Conservation (phyloP, 2,329 filamentous ascomycete species). For the Xylariaceae sp. region DNA sequence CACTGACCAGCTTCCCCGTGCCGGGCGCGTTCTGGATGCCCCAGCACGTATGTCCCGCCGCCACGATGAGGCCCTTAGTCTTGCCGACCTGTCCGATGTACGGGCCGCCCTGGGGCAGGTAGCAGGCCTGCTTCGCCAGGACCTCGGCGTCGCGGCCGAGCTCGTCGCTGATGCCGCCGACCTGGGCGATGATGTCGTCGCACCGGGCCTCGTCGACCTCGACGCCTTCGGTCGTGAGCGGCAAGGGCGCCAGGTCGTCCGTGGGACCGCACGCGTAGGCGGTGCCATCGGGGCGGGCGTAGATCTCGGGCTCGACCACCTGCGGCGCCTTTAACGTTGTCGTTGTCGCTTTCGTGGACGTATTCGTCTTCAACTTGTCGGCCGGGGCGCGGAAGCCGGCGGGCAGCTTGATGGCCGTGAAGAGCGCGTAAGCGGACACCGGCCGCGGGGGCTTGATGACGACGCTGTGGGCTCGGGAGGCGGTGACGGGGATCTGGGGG, state of each 20-base stretch:
- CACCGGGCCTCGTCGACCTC: constrained; percentile 59
- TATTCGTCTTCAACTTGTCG: constrained; percentile 14
- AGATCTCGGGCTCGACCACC: constrained; percentile 67
- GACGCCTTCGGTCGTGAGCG: constrained; percentile 56
- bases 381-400: constrained; percentile 39
- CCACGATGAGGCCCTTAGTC: constrained; percentile 58
- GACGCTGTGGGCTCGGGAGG: constrained; percentile 41
- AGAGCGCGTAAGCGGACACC: constrained; percentile 58
- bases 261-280: constrained; percentile 70
- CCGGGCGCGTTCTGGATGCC: constrained; percentile 75
- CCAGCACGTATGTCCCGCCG: constrained; percentile 75
- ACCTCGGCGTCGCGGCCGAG: constrained; percentile 53
- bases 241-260: constrained; percentile 58
- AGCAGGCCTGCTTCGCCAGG: constrained; percentile 65
- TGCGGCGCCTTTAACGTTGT: constrained; percentile 26
- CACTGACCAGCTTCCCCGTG: constrained; percentile 61
- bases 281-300: constrained; percentile 67
- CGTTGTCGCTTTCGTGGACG: constrained; percentile 5
- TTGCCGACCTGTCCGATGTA: constrained; percentile 60
- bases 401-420: constrained; percentile 64
- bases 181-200: constrained; percentile 63
- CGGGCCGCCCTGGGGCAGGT: constrained; percentile 66
- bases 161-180: constrained; percentile 47
- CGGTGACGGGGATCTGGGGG: constrained; percentile 37
- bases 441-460: constrained; percentile 36